phyloP scores from a whole-genome alignment of 2,329 filamentous ascomycete species.

The Paecilomyces fulvus region DNA sequence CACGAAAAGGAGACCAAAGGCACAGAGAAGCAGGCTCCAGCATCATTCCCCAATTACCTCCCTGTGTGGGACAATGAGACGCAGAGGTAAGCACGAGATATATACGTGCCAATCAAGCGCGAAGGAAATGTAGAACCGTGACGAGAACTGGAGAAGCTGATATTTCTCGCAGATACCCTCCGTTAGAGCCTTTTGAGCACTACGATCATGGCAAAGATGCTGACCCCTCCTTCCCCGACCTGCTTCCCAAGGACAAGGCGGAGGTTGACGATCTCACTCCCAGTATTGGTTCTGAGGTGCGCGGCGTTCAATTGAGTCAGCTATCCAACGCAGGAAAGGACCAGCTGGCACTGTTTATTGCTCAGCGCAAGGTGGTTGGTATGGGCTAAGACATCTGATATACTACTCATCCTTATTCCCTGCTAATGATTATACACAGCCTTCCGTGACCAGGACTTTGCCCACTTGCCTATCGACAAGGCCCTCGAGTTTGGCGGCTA shows the following conservation, averaged over 20 bases:
- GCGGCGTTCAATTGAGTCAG: constrained; percentile 61
- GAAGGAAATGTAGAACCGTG: background rate
- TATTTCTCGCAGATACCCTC: constrained; percentile 40
- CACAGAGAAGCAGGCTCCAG: constrained; percentile 44
- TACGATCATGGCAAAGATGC: constrained; percentile 69
- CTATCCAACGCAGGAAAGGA: constrained; percentile 63
- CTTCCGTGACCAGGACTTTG: constrained; percentile 68
- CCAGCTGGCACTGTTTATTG: constrained; percentile 53
- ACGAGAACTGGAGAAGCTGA: background rate
- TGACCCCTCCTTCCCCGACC: constrained; percentile 59
- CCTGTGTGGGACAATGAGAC: constrained; percentile 59
- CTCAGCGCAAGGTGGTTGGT: constrained; percentile 58
- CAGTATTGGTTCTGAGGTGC: constrained; percentile 64
- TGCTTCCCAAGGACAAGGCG: constrained; percentile 43
- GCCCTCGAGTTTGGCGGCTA: constrained; percentile 64
- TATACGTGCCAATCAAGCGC: no score
- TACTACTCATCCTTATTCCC: background rate
- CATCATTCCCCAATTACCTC: constrained; percentile 63
- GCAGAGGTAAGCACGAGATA: constrained; percentile 16
- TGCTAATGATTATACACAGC: constrained; percentile 27
- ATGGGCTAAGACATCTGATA: constrained; percentile 11
- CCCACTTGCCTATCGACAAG: constrained; percentile 59
- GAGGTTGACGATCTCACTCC: constrained; percentile 58
- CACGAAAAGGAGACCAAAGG: constrained; percentile 48
- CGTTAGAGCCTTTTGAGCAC: constrained; percentile 62